A percentile compares a stretch with the other conserved stretches of the same genome.
phyloP scores from a whole-genome alignment of 352 stramenopile species.

The Pythium sp. region DNA sequence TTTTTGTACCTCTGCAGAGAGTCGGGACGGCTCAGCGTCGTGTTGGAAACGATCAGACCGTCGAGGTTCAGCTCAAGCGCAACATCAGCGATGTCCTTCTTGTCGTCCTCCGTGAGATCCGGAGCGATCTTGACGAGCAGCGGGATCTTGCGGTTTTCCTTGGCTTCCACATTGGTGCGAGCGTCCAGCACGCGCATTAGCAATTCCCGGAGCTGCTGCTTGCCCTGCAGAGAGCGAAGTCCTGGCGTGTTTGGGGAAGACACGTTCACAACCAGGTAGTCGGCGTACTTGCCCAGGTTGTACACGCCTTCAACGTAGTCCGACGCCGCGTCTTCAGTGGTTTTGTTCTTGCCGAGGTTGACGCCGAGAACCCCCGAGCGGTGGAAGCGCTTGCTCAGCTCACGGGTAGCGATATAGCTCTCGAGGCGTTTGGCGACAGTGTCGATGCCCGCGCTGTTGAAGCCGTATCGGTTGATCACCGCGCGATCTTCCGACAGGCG shows the following conservation, averaged over 20 bases:
- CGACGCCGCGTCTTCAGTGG: slow-evolving; percentile 64
- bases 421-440: slow-evolving; percentile 71
- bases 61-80: slow-evolving; percentile 88
- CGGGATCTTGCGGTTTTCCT: slow-evolving; percentile 72
- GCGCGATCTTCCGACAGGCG: slow-evolving; percentile 91
- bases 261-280: slow-evolving; percentile 99
- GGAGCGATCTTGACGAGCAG: slow-evolving; percentile 98
- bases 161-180: slow-evolving; percentile 53
- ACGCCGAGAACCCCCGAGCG: slow-evolving; percentile 90
- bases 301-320: slow-evolving; percentile 93
- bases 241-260: slow-evolving; percentile 96
- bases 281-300: slow-evolving; percentile 90
- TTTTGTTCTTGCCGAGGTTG: slow-evolving; percentile 99
- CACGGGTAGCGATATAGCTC: slow-evolving; percentile 45
- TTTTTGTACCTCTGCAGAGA: slow-evolving; percentile 56
- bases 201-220: slow-evolving; percentile 78
- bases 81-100: slow-evolving; percentile 93
- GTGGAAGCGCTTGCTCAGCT: slow-evolving; percentile 31
- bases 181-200: slow-evolving; percentile 67
- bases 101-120: slow-evolving; percentile 93
- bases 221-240: slow-evolving; percentile 75
- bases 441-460: slow-evolving; percentile 94
- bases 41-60: slow-evolving; percentile 98
- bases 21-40: slow-evolving; percentile 90
- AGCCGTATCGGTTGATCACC: slow-evolving; percentile 98